phyloP scores from a whole-genome alignment of 352 stramenopile species.

The Aphanomyces astaci region DNA sequence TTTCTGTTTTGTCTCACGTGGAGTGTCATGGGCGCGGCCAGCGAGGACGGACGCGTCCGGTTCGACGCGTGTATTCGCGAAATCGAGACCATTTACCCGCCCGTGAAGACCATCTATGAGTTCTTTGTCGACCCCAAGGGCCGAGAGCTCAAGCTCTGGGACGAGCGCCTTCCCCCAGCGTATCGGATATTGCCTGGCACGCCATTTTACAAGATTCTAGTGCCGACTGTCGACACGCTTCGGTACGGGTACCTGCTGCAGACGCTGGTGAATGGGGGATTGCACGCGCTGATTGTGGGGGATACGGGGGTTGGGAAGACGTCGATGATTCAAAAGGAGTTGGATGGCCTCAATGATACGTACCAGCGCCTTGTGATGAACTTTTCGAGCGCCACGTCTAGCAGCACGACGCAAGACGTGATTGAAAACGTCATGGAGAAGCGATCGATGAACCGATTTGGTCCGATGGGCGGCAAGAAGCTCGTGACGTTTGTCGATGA shows the following conservation, averaged over 20 bases:
- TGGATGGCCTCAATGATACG: slow-evolving; percentile 64
- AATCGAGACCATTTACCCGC: slow-evolving; percentile 88
- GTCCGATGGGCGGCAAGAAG: slow-evolving; percentile 78
- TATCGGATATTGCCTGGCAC: slow-evolving; percentile 63
- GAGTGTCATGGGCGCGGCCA: slow-evolving; percentile 77
- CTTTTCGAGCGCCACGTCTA: slow-evolving; percentile 86
- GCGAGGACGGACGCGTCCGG: slow-evolving; percentile 77
- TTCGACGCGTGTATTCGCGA: slow-evolving; percentile 85
- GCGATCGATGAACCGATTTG: slow-evolving; percentile 80
- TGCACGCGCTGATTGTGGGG: slow-evolving; percentile 82
- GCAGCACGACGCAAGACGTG: slow-evolving; percentile 81
- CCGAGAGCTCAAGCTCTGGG: slow-evolving; percentile 79
- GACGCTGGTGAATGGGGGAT: slow-evolving; percentile 60
- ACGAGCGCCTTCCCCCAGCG: slow-evolving; percentile 70
- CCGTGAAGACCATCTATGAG: slow-evolving; percentile 88
- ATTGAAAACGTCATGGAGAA: slow-evolving; percentile 90
- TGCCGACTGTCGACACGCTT: slow-evolving; percentile 79
- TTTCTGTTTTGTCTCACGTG: slow-evolving; percentile 83
- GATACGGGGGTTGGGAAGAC: slow-evolving; percentile 88
- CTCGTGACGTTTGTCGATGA: slow-evolving; percentile 90
- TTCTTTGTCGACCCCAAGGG: slow-evolving; percentile 82
- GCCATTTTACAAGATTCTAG: slow-evolving; percentile 81
- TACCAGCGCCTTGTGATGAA: slow-evolving; percentile 80
- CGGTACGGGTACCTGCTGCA: slow-evolving; percentile 76
- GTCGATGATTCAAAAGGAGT: slow-evolving; percentile 70